Base-by-base conservation (phyloP, 1,284 basidiomycete species). In the Rhodotorula sp. region DNA sequence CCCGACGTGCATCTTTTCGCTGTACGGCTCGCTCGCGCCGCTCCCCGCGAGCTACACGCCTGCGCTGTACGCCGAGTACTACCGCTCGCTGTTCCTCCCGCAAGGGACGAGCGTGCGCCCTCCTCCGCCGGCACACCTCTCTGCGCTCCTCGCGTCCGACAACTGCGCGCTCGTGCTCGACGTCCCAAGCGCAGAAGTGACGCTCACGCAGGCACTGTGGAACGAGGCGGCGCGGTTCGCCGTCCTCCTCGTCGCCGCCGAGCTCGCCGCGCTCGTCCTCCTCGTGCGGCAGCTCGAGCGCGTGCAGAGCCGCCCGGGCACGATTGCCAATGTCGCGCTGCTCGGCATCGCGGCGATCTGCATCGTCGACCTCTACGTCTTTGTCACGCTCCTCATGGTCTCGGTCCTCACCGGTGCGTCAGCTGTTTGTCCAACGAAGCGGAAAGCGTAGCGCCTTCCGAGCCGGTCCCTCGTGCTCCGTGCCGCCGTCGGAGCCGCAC, bases 201-300 rank as follows among this genome's bases (percentile, higher is more conserved):
- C 17, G 59, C 77, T n/a, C 66, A 76, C 54, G 67, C 74, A 21
- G 42, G 61, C 16, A 7, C 68, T 81, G 14, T 81, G 81, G 81
- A 66, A 67, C 16, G 72, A 77, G 23, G 77, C 74, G 25, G 66
- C 77, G 42, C 63, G 68, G 52, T 81, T 79, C 56, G 80, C 77
- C 27, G 66, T 77, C 45, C 34, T 79, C 54, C 76, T 80, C 44
- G 77, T 76, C 7, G 2, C 77, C 27, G 67, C 79, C 2, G 75
- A 80, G 61, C 64, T 74, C 10, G 14, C 77, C 10, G 74, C 81
- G 48, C 72, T 79, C 4, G 59, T 73, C 42, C 58, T 80, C 5
- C 68, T 81, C 13, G 80, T 81, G 3, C 64, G 78, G 48, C 81
- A 82, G 74, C 80, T 82, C 77, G 78, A 81, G 61, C 75, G 64